Evolutionary conservation across 2,329 filamentous ascomycete genomes (phyloP), one percentile per base, ranked within the genome.

Genomic region (Xylaria sp.): DNA sequence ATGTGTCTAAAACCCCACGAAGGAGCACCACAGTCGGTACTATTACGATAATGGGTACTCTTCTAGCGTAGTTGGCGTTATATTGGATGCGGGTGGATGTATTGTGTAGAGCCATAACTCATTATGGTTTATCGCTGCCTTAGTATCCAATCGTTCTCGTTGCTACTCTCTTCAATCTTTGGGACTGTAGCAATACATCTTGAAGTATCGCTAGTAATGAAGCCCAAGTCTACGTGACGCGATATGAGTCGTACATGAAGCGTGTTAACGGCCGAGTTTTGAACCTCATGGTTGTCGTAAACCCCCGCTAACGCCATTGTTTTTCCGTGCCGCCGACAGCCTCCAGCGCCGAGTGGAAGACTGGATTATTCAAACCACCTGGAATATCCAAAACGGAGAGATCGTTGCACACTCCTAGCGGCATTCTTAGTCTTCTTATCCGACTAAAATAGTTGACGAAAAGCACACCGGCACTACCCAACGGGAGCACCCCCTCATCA

Each of bases 291-390:
- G n/a, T 55, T 55, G 7, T 54, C 30, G 36, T 55, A 55, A n/a
- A 55, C 17, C 51, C 51, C 51, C 19, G 51, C 51, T 30, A 36
- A 34, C 7, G 30, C 51, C 51, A 55, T 55, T 11, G 30, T 55
- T 24, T 55, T 55, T 5, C 51, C 51, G 19, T 55, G 51, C 27
- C 51, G 51, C 51, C 17, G 32, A 55, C 51, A 12, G 27, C n/a
- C 51, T 55, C 51, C 19, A 55, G n/a, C 17, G 51, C 51, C 9
- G 51, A 55, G 24, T 30, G 51, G 53, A 45, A 58, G 21, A 42
- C n/a, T 8, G 8, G 34, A 48, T 27, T 47, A n/a, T 58, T 4
- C 34, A 24, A 47, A 8, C 45, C 55, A 27, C 55, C 55, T 4
- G 55, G 55, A 19, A 58, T 24, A 48, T 36, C 34, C 4, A 58